These are phyloP conservation scores for Hyaloperonospora arabidopsidis DNA, from an alignment of 352 stramenopile species.

Conservation along the genomic window DNA sequence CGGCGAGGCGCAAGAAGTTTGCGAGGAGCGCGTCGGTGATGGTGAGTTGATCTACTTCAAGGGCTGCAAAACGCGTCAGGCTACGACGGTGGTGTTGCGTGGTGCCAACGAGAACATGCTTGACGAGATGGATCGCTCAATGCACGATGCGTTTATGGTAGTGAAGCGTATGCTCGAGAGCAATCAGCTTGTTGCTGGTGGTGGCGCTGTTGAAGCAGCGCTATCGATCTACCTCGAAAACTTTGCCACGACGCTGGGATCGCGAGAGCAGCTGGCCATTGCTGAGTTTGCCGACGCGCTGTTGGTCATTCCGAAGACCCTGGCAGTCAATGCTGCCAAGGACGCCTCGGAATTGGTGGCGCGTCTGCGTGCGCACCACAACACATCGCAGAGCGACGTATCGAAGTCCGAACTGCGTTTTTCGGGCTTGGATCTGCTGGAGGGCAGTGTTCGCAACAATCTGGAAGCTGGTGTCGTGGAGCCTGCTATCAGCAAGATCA, in stretches of 20 bases:
- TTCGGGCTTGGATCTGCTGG: constrained; percentile 94
- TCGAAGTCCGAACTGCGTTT: constrained; percentile 75
- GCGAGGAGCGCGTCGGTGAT: constrained; percentile 96
- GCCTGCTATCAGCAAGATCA: constrained; percentile 99
- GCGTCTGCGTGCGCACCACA: constrained; percentile 93
- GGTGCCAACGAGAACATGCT: constrained; percentile 99
- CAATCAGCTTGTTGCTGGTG: constrained; percentile 96
- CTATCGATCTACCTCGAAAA: constrained; percentile 98
- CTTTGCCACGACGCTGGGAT: constrained; percentile 95
- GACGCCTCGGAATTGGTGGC: constrained; percentile 98
- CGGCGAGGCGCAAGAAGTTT: constrained; percentile 89
- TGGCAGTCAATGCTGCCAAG: constrained; percentile 98
- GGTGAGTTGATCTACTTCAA: constrained; percentile 99
- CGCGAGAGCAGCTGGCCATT: constrained; percentile 97
- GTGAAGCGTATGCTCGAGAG: constrained; percentile 99
- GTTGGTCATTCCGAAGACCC: constrained; percentile 97
- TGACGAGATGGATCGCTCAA: constrained; percentile 98
- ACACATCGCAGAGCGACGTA: constrained; percentile 89
- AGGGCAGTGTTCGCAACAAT: constrained; percentile 94
- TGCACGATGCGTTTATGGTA: constrained; percentile 99
- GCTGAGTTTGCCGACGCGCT: constrained; percentile 97
- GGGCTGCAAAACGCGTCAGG: constrained; percentile 89
- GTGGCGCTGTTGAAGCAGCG: constrained; percentile 95
- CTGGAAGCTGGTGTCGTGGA: constrained; percentile 96
- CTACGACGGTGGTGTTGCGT: constrained; percentile 96